Percentiles rank a stretch among this genome's conserved stretches.
These are phyloP conservation scores for Friedmanniomyces endolithicus DNA, from an alignment of 495 filamentous ascomycete genomes.

Conservation along the genomic window DNA sequence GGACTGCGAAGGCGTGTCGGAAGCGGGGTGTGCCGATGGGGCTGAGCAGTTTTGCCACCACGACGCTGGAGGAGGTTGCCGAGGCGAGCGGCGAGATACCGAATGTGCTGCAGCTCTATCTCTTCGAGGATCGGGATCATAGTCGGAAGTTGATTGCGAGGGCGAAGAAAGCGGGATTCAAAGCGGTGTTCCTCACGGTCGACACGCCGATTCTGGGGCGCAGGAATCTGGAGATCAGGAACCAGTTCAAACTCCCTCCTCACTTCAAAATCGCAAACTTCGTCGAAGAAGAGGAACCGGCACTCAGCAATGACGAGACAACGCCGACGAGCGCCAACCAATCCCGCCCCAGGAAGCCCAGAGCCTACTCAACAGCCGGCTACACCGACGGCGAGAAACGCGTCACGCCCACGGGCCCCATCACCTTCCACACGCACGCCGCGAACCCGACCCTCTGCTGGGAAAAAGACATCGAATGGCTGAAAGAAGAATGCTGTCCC, in stretches of 20 bases:
- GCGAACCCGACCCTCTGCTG: conserved; percentile 29
- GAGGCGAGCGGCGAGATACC: conserved; percentile 9
- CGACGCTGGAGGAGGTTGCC: conserved; percentile 22
- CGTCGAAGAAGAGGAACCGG: conserved; percentile 16
- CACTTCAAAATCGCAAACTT: conserved; percentile 29
- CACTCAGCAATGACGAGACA: conserved; percentile 2
- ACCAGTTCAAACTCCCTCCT: conserved; percentile 34
- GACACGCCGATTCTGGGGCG: conserved; percentile 29
- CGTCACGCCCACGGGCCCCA: conserved; percentile 22
- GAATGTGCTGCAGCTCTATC: conserved; percentile 22
- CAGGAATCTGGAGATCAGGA: conserved; percentile 36
- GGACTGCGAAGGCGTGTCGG: conserved; percentile 19
- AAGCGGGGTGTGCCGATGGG: conserved; percentile 19
- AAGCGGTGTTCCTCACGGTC: conserved; percentile 30
- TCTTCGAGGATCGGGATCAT: conserved; percentile 23
- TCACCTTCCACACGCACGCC: conserved; percentile 30
- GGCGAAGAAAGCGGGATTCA: conserved; percentile 29
- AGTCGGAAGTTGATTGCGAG: conserved; percentile 36
- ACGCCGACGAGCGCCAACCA: neutral
- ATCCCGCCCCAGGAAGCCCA: neutral
- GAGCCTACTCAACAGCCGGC: conserved; percentile 13
- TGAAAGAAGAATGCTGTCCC: conserved; percentile 24
- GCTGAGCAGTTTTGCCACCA: conserved; percentile 19
- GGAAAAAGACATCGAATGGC: conserved; percentile 30
- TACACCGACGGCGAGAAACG: conserved; percentile 24